Evolutionary conservation across 2,329 filamentous ascomycete species (phyloP).

Genomic region (Cryphonectria nitschkei): DNA sequence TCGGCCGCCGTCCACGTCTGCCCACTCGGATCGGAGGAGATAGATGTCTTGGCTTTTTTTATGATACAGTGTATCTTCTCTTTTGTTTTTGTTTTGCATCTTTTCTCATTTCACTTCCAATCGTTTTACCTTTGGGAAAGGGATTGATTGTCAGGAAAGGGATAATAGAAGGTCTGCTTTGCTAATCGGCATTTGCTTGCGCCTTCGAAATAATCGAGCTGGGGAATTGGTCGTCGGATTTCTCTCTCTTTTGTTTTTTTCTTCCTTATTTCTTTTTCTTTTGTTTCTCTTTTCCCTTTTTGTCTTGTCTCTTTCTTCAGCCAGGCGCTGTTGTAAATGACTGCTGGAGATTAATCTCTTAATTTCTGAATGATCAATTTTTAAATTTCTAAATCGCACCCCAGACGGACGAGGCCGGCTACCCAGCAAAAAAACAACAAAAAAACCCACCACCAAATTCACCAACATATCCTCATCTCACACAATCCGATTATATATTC

Average conservation of each 20-base stretch:
- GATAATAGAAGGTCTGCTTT: constrained; percentile 10
- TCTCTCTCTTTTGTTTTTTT: too few species aligned
- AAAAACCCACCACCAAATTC: too few species aligned
- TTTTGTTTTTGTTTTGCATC: neutral
- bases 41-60: neutral
- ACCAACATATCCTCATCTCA: neutral
- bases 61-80: neutral
- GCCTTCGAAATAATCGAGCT: neutral
- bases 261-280: constrained; percentile 1
- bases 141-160: neutral
- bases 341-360: constrained; percentile 5
- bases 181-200: neutral
- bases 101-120: neutral
- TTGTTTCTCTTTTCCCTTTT: neutral
- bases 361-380: constrained; percentile 14
- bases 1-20: neutral
- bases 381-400: neutral
- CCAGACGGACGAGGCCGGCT: neutral
- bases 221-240: neutral
- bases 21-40: neutral
- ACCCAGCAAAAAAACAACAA: neutral
- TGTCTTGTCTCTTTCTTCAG: neutral
- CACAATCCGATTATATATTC: neutral
- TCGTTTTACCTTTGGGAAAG: neutral
- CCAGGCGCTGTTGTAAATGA: constrained; percentile 15